A percentile compares a stretch with the other conserved stretches of the same genome.
Evolutionary conservation across 2,329 filamentous ascomycete genomes (phyloP).

Genomic region (Truncatella angustata): DNA sequence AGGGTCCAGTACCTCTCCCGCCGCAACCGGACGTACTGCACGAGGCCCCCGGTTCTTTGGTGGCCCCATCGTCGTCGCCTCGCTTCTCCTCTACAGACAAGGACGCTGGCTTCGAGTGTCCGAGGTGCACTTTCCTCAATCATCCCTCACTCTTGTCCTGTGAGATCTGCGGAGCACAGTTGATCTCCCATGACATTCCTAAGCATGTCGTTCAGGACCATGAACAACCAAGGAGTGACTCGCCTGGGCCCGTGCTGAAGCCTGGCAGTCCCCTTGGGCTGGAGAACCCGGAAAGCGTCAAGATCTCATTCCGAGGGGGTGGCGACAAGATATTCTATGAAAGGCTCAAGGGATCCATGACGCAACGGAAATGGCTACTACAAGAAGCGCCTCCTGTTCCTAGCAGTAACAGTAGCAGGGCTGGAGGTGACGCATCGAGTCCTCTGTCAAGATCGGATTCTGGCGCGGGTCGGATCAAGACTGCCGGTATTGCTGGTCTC

Average conservation of each 20-base stretch:
- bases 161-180: constrained; percentile 83
- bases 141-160: constrained; percentile 83
- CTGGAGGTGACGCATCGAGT: constrained; percentile 34
- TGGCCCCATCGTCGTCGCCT: constrained; percentile 7
- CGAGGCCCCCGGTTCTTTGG: neutral
- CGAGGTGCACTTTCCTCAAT: constrained; percentile 90
- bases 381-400: constrained; percentile 88
- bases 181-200: constrained; percentile 55
- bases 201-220: constrained; percentile 31
- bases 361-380: constrained; percentile 93
- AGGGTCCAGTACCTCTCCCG: constrained; percentile 10
- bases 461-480: constrained; percentile 45
- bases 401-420: constrained; percentile 47
- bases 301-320: constrained; percentile 85
- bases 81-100: constrained; percentile 6
- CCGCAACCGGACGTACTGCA: constrained; percentile 3
- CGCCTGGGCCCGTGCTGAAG: constrained; percentile 70
- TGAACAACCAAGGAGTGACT: constrained; percentile 59
- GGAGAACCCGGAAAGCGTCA: constrained; percentile 73
- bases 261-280: constrained; percentile 33
- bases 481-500: constrained; percentile 86
- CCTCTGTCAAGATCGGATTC: constrained; percentile 24
- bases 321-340: constrained; percentile 91
- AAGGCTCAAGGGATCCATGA: constrained; percentile 79
- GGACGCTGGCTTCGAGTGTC: constrained; percentile 59